Base-by-base conservation (phyloP, 176 grass and related monocot species). In the Eragrostis curvula region DNA sequence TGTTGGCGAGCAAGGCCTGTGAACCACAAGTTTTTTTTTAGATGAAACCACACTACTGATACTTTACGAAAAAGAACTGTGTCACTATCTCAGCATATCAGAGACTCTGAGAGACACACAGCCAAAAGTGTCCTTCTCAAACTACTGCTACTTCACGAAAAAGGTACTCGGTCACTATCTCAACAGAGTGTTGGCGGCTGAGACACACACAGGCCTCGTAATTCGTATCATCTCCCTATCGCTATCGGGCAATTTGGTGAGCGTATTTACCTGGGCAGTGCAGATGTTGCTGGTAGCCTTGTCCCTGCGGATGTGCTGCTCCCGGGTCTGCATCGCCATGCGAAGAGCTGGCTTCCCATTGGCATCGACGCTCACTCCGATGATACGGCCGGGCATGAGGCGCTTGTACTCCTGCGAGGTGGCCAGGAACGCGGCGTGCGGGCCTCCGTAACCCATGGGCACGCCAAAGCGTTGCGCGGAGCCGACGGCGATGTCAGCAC, bases 241-340 rank as follows among this genome's bases (percentile, higher is more conserved):
- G 16, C n/a, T 52, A 21, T 67, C 65, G 20, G 78, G 66, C 50
- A 81, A 79, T 87, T 85, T 66, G 84, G 79, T 70, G 70, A 86
- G 81, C 30, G 71, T 51, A 42, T 11, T 51, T 83, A 99, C 96
- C 93, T 99, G 97, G 2, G 97, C 93, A 9, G 97, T 99, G 75
- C 97, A 99, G 65, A 99, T 99, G 80, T 99, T 96, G 91, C 97
- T 99, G 57, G 97, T 99, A 85, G 97, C 97, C 87, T 99, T 99
- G 84, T 99, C 97, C 6, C 97, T 70, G 24, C 97, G 92, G 79
- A 99, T 99, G 84, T 99, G 93, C 87, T 99, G 97, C 79, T 99
- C 93, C 64, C 97, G 76, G 51, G 97, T 99, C 85, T 99, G 97
- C 97, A 99, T 99, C 49, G 93, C 97, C 97, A 99, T 96, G 27